Percentiles rank a stretch among this genome's conserved stretches.
Evolutionary conservation across 2,329 filamentous ascomycete genomes (phyloP).

Genomic region (Pseudogymnoascus sp.): DNA sequence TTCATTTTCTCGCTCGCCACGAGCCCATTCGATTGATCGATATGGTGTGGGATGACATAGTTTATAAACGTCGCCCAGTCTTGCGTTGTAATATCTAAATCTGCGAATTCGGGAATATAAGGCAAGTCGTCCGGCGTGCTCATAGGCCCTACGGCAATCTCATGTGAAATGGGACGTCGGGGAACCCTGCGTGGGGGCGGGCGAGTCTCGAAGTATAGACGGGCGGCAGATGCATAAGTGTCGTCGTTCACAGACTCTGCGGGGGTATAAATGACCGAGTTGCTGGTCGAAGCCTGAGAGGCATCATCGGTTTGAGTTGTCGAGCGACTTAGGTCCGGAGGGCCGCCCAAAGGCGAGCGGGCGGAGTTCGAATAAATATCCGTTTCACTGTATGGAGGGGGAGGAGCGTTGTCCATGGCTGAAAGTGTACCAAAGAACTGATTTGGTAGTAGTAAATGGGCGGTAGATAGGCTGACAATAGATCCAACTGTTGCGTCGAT

Average conservation of each 20-base stretch:
- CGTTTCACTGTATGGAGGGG: conserved; percentile 52
- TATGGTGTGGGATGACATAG: conserved; percentile 45
- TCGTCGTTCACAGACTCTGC: conserved; percentile 9
- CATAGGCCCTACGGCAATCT: conserved; percentile 29
- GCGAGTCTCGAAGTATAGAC: conserved; percentile 36
- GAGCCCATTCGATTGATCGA: conserved; percentile 37
- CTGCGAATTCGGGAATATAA: conserved; percentile 23
- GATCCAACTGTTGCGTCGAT: not conserved
- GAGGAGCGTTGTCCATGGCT: conserved; percentile 35
- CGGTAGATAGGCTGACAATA: not conserved
- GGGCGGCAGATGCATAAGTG: conserved; percentile 28
- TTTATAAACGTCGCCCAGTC: conserved; percentile 57
- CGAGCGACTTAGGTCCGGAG: conserved; percentile 18
- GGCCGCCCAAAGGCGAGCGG: conserved; percentile 20
- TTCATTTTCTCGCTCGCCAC: conserved; percentile 44
- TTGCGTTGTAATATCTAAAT: conserved; percentile 39
- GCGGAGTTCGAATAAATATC: conserved; percentile 45
- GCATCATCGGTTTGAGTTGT: conserved; percentile 31
- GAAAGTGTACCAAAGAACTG: not conserved
- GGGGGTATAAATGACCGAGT: conserved; percentile 24
- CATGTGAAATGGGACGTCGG: conserved; percentile 26
- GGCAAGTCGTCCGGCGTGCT: conserved; percentile 40
- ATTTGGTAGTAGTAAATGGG: not conserved
- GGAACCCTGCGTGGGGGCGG: conserved; percentile 25
- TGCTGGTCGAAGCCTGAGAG: conserved; percentile 26